Base-by-base conservation (phyloP, 345 rosid genomes). In the Ceriops tagal region DNA sequence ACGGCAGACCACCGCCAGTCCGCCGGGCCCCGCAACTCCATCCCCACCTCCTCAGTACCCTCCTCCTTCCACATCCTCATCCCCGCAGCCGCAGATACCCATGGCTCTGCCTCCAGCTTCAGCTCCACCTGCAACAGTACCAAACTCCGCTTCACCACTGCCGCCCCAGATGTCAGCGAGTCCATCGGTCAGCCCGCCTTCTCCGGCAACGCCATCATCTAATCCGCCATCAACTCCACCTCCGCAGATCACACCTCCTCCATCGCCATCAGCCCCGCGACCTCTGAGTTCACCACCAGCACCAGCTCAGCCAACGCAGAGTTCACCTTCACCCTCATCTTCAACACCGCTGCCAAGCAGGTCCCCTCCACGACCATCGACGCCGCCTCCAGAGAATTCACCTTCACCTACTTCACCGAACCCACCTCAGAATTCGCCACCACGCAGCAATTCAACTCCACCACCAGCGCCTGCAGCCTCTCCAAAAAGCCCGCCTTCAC, bases 11-110 rank as follows among this genome's bases (percentile, higher is more conserved):
- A 59, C 61, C 66, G 83, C 83, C 53, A 72, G 2, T 63, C 75
- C 88, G 11, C 85, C 87, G 16, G 70, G 61, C 72, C 20, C 78
- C n/a, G 28, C 87, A 37, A 67, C 71, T 27, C 66, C 75, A 28
- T 43, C 80, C 11, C 70, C 82, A 19, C 78, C 86, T 8, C 76
- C 71, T 11, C 60, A 58, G 65, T 37, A 83, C 2, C 67, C 84
- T 66, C 80, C 82, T 28, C 22, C 26, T 73, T 24, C 72, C 72
- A 31, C 74, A 78, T 39, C 73, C 63, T 27, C 71, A 32, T 26
- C 77, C 24, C 68, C 74, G 1, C 67, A 74, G 1, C 31, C 69
- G 28, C 21, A 27, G 28, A 43, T 65, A 20, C 52, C 75, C 19
- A 61, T 52, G 28, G 51, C 62, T 49, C 55, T 58, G 13, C 56